phyloP scores from a whole-genome alignment of 495 filamentous ascomycete species.

The Geopyxis carbonaria region DNA sequence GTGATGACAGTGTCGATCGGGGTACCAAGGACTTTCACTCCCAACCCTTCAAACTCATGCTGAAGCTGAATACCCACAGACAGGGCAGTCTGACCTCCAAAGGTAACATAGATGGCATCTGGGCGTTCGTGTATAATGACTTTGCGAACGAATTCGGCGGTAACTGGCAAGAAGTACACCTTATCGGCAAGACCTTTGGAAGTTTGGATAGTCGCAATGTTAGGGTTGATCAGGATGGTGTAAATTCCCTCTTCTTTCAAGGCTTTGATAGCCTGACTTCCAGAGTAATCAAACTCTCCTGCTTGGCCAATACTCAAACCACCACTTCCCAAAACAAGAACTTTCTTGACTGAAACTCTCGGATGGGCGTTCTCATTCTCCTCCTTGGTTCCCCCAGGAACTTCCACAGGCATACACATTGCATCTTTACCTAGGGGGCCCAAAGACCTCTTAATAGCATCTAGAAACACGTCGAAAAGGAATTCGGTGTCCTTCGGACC shows the following conservation, averaged over 20 bases:
- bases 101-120: constrained; percentile 90
- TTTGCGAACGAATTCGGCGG: constrained; percentile 90
- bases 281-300: constrained; percentile 97
- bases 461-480: constrained; percentile 90
- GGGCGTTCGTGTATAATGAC: constrained; percentile 84
- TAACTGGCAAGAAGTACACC: constrained; percentile 95
- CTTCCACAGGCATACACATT: constrained; percentile 52
- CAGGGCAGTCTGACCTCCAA: constrained; percentile 88
- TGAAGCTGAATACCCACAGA: constrained; percentile 91
- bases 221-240: constrained; percentile 93
- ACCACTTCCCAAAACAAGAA: constrained; percentile 80
- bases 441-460: constrained; percentile 52
- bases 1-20: constrained; percentile 97
- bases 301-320: constrained; percentile 93
- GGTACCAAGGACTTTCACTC: constrained; percentile 86
- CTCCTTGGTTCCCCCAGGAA: constrained; percentile 64
- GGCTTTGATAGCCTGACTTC: constrained; percentile 84
- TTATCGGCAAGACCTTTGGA: constrained; percentile 95
- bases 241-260: constrained; percentile 89
- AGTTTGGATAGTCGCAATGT: constrained; percentile 97
- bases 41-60: constrained; percentile 80
- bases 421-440: constrained; percentile 23
- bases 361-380: constrained; percentile 64
- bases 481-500: constrained; percentile 94
- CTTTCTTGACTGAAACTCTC: constrained; percentile 74